Evolutionary conservation across 2,329 filamentous ascomycete genomes (phyloP), one percentile per base, ranked within the genome.

Genomic region (Claviceps citrina): DNA sequence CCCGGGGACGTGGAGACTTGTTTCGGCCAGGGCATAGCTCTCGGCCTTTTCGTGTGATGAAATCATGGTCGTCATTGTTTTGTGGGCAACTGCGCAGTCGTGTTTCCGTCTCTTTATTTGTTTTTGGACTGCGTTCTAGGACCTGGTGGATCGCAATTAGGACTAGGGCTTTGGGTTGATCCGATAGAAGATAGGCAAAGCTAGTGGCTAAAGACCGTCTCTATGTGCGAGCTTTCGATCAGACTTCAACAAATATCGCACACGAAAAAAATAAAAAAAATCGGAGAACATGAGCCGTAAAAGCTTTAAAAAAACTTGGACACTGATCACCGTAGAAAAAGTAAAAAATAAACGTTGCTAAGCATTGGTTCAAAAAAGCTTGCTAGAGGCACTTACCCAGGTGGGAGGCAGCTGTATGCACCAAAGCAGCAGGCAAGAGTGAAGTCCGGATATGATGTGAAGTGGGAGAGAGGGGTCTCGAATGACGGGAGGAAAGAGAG

Each of bases 11-110:
- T 47, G 31, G 26, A 59, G 39, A 28, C 38, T 44, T 7, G 35
- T 43, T 34, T 39, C 47, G 43, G 36, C 51, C 49, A 40, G 43
- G 39, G 46, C 31, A 38, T 31, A 42, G 22, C 39, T 33, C 36
- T 42, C 47, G 20, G 44, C 41, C 10, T 54, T 48, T 28, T 51
- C 54, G 37, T 53, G 50, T 39, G 53, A 50, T 31, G 50, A 48
- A 34, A 47, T 47, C 41, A 52, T 49, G 22, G 35, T 18, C 24
- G 18, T 9, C 5, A 19, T 32, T 12, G 16, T n/a, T n/a, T n/a
- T n/a, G n/a, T n/a, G n/a, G n/a, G n/a, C n/a, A n/a, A n/a, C n/a
- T n/a, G n/a, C n/a, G n/a, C n/a, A n/a, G n/a, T n/a, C n/a, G 4
- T 18, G 24, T 28, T 19, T 25, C 3, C 26, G 26, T 27, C 22